These are phyloP conservation scores for Ganoderma multipileum DNA, from an alignment of 1,284 basidiomycete species.

Conservation along the genomic window DNA sequence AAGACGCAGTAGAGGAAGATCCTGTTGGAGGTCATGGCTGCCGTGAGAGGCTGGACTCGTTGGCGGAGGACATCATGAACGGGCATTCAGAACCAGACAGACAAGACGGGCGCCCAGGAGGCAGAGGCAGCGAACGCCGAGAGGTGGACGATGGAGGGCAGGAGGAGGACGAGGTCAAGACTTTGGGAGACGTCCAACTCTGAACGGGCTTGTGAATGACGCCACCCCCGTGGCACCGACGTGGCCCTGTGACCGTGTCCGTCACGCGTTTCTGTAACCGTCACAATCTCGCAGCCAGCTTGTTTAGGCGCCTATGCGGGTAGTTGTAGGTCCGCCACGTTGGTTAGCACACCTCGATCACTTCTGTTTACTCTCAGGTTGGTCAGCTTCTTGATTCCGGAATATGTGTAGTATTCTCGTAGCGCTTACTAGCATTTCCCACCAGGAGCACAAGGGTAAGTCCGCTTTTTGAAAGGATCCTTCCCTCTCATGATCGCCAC, in stretches of 20 bases:
- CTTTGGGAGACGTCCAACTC: background rate
- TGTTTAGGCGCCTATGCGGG: slow-evolving; percentile 1
- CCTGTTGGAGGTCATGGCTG: slow-evolving; percentile 64
- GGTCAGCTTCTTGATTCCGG: background rate
- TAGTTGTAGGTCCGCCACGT: slow-evolving; percentile 23
- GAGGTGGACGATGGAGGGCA: background rate
- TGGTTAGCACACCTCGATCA: background rate
- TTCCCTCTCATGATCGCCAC: background rate
- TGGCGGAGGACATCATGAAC: slow-evolving; percentile 48
- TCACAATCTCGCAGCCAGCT: background rate
- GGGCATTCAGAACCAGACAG: slow-evolving; percentile 43
- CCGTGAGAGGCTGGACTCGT: slow-evolving; percentile 49
- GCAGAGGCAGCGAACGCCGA: background rate
- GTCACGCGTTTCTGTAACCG: background rate
- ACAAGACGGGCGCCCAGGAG: background rate
- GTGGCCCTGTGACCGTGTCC: slow-evolving; percentile 8
- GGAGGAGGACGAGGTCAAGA: background rate
- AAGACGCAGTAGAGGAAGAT: slow-evolving; percentile 73
- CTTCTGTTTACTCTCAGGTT: background rate
- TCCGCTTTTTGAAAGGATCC: background rate
- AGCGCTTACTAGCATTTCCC: background rate
- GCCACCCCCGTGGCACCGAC: slow-evolving; percentile 4
- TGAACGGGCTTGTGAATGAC: slow-evolving; percentile 6
- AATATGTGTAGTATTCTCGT: background rate
- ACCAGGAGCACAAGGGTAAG: background rate